A percentile compares a stretch with the other conserved stretches of the same genome.
Evolutionary conservation across 2,329 filamentous ascomycete species (phyloP).

Genomic region (Thielaviopsis populi): DNA sequence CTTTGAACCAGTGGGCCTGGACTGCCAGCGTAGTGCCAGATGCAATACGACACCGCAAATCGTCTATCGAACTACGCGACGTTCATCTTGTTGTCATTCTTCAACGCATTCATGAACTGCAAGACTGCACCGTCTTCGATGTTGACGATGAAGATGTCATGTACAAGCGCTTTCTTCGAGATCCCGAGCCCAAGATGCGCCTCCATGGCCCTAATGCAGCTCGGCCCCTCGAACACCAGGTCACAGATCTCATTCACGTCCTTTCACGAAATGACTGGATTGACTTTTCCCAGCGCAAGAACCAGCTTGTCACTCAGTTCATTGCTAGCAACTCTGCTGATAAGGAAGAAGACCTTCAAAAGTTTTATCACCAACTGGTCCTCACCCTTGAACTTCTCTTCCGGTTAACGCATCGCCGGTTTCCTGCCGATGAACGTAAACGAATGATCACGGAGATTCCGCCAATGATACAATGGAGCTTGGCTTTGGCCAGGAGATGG

Average conservation of each 20-base stretch:
- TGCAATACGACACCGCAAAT: slow-evolving; percentile 41
- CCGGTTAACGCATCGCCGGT: slow-evolving; percentile 48
- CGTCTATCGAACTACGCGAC: slow-evolving; percentile 43
- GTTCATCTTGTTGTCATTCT: slow-evolving; percentile 44
- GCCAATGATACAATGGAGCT: slow-evolving; percentile 54
- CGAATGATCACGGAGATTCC: slow-evolving; percentile 50
- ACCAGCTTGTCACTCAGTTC: slow-evolving; percentile 60
- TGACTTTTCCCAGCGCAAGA: slow-evolving; percentile 53
- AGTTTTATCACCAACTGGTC: slow-evolving; percentile 64
- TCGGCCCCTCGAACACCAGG: slow-evolving; percentile 52
- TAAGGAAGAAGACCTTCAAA: slow-evolving; percentile 43
- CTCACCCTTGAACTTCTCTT: slow-evolving; percentile 57
- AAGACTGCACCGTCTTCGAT: slow-evolving; percentile 30
- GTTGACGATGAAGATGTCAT: slow-evolving; percentile 43
- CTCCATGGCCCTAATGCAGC: slow-evolving; percentile 37
- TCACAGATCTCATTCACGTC: slow-evolving; percentile 54
- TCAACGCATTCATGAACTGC: slow-evolving; percentile 43
- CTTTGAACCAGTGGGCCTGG: slow-evolving; percentile 53
- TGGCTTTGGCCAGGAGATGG: slow-evolving; percentile 62
- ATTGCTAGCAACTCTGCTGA: slow-evolving; percentile 46
- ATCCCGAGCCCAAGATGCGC: slow-evolving; percentile 43
- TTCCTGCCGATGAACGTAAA: slow-evolving; percentile 48
- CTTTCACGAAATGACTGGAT: slow-evolving; percentile 57
- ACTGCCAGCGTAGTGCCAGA: slow-evolving; percentile 42
- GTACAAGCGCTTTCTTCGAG: slow-evolving; percentile 48